phyloP scores from a whole-genome alignment of 805 yeast species.

The Metschnikowia corniflorae region DNA sequence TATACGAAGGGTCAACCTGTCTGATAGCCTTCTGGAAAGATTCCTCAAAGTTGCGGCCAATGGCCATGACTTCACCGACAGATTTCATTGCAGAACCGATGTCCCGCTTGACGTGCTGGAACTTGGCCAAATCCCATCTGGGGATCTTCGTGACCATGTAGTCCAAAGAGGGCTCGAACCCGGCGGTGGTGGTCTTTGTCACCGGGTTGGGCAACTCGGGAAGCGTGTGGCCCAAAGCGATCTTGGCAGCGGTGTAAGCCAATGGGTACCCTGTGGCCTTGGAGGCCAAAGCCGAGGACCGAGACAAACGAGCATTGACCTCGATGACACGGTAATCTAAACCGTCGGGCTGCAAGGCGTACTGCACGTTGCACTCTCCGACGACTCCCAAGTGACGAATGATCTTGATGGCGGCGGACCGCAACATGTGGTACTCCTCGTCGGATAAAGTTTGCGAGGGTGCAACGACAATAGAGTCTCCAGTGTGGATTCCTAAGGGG shows the following conservation, averaged over 20 bases:
- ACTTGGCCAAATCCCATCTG: constrained; percentile 95
- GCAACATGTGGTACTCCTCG: constrained; percentile 96
- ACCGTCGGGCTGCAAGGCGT: constrained; percentile 93
- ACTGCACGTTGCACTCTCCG: constrained; percentile 98
- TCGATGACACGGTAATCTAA: constrained; percentile 95
- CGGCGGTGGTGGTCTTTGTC: constrained; percentile 92
- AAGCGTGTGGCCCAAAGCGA: constrained; percentile 89
- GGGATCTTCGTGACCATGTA: constrained; percentile 97
- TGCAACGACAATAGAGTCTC: constrained; percentile 98
- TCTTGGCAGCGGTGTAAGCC: constrained; percentile 97
- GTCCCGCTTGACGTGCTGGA: constrained; percentile 90
- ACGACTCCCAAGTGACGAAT: constrained; percentile 98
- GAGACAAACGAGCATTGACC: constrained; percentile 93
- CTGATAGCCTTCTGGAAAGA: constrained; percentile 96
- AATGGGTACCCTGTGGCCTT: constrained; percentile 98
- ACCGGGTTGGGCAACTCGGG: constrained; percentile 96
- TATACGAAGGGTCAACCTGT: constrained; percentile 86
- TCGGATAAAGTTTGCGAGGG: constrained; percentile 97
- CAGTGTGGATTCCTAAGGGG: constrained; percentile 97
- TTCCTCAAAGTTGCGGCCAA: constrained; percentile 96
- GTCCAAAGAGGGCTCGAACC: constrained; percentile 95
- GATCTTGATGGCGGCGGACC: constrained; percentile 95
- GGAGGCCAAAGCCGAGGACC: constrained; percentile 97
- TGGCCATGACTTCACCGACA: constrained; percentile 99
- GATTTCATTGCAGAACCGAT: constrained; percentile 97